These are phyloP conservation scores for Biscogniauxia marginata DNA, from an alignment of 2,329 filamentous ascomycete species.

Conservation along the genomic window DNA sequence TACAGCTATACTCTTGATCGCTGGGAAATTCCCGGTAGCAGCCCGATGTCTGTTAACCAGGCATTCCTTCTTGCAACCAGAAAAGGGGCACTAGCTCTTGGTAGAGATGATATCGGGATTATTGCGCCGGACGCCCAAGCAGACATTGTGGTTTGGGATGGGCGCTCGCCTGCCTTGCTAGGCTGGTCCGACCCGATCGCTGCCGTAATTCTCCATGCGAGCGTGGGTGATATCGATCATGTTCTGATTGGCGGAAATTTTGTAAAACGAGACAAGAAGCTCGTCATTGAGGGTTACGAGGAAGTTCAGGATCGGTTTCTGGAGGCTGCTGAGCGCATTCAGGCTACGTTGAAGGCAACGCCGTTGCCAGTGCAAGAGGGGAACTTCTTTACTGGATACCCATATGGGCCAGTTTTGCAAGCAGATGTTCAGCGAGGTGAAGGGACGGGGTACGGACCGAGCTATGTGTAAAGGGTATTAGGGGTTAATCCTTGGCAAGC, in stretches of 20 bases:
- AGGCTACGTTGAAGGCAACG: conserved; percentile 22
- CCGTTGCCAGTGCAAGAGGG: conserved; percentile 25
- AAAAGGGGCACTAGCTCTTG: conserved; percentile 47
- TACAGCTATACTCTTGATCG: no score
- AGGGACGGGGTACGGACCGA: conserved; percentile 11
- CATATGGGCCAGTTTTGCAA: conserved; percentile 5
- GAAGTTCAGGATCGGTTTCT: conserved; percentile 30
- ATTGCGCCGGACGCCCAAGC: conserved; percentile 48
- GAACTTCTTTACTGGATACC: conserved; percentile 12
- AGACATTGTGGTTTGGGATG: conserved; percentile 51
- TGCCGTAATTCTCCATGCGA: conserved; percentile 52
- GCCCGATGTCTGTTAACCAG: conserved; percentile 49
- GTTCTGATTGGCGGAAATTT: conserved; percentile 49
- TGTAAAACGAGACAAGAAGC: conserved; percentile 41
- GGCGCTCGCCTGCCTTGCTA: conserved; percentile 44
- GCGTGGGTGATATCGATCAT: conserved; percentile 47
- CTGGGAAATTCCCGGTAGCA: conserved; percentile 42
- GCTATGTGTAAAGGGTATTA: conserved; percentile 6
- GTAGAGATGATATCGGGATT: conserved; percentile 48
- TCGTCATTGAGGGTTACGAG: conserved; percentile 20
- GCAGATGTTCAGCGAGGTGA: conserved; percentile 8
- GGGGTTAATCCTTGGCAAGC: no score
- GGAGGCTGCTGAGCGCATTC: conserved; percentile 31
- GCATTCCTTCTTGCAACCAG: conserved; percentile 52
- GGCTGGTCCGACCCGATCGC: conserved; percentile 54